A percentile compares a stretch with the other conserved stretches of the same genome.
These are phyloP conservation scores for Sarcodon aspratus DNA, from an alignment of 768 basidiomycete species.

Conservation along the genomic window DNA sequence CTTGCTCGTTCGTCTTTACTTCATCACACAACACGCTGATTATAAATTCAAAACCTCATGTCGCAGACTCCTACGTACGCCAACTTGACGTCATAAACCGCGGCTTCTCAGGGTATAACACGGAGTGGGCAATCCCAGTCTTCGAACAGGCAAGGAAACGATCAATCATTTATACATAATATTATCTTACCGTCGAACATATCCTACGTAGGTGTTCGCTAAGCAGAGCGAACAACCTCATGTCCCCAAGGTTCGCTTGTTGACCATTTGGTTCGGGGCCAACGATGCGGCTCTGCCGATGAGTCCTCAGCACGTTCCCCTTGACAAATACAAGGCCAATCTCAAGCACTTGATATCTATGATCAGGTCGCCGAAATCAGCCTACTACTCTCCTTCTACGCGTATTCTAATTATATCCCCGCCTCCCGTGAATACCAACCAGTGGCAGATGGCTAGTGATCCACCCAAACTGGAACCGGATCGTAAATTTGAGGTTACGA, in stretches of 20 bases:
- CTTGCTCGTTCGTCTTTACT: conserved; percentile 42
- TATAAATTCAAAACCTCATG: conserved; percentile 1
- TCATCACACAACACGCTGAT: not conserved
- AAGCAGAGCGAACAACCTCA: conserved; percentile 32
- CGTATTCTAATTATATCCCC: conserved; percentile 75
- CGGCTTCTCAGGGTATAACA: conserved; percentile 78
- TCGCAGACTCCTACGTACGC: conserved; percentile 60
- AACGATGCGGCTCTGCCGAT: conserved; percentile 72
- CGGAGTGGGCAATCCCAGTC: conserved; percentile 75
- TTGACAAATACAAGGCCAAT: conserved; percentile 52
- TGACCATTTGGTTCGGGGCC: conserved; percentile 84
- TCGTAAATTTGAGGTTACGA: conserved; percentile 51
- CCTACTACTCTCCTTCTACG: conserved; percentile 59
- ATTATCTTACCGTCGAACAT: not conserved
- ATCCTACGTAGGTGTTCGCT: conserved; percentile 39
- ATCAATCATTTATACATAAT: not conserved
- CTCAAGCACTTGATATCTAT: conserved; percentile 49
- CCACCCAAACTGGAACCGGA: conserved; percentile 39
- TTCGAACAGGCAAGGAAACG: conserved; percentile 49
- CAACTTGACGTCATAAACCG: conserved; percentile 83
- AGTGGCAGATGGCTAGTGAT: conserved; percentile 37
- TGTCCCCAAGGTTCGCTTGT: conserved; percentile 52
- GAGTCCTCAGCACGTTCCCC: conserved; percentile 67
- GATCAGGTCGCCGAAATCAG: conserved; percentile 50
- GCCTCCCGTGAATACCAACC: conserved; percentile 66